Evolutionary conservation across 2,329 filamentous ascomycete genomes (phyloP), one percentile per base, ranked within the genome.

Genomic region (Penicillium sp.): DNA sequence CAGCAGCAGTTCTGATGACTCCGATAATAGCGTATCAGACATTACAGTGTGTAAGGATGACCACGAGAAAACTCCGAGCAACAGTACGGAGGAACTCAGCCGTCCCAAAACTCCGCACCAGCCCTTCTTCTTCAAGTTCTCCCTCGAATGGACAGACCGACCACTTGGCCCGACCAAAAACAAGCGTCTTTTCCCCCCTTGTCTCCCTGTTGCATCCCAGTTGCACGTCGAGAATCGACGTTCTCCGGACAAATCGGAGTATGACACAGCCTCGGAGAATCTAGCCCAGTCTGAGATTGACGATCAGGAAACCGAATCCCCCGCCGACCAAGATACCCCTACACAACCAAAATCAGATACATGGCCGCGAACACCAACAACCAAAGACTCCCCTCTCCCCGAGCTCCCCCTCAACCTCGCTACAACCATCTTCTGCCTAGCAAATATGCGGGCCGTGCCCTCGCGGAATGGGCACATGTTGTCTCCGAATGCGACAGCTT

Each of bases 111-210:
- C 64, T n/a, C 68, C 67, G 39, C 79, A 81, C 56, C 79, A 80
- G 49, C 74, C 72, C 34, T 82, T 79, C 57, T 81, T 76, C 54
- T 87, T 87, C 73, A 83, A 81, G 52, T 87, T 87, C 63, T 84
- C 82, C 1, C 71, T 87, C n/a, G 83, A 87, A 63, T 84, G 77
- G 76, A 75, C 79, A 41, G 79, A 81, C 49, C 77, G 78, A 60
- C 68, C 78, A 64, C 64, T 75, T 58, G 67, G 71, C 64, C 52
- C 77, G 59, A 65, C 72, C 66, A 67, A 78, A 68, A 67, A 81
- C 74, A 72, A 72, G 67, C 76, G 76, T 4, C 71, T 85, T 6
- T 72, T 73, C 43, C 74, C 78, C 8, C 82, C 82, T 1, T 74
- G 75, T 34, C 73, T 85, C 11, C 82, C 82, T 0, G 66, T 77